phyloP scores from a whole-genome alignment of 2,329 filamentous ascomycete genomes.

The Sporothrix pseudoabietina region DNA sequence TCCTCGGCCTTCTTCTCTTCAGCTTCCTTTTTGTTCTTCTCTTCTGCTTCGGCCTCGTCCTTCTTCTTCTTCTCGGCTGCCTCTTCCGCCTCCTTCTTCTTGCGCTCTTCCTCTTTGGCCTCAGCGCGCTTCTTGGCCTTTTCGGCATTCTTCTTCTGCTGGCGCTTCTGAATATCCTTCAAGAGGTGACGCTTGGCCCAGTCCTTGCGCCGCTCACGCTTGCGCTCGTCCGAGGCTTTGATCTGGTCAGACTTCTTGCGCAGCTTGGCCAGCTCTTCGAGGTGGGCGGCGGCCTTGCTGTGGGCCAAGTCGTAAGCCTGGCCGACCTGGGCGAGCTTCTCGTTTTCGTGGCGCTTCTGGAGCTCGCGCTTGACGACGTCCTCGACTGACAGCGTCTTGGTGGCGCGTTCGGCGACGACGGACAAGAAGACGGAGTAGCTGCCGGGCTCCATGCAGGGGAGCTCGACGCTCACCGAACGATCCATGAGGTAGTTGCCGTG shows the following conservation, averaged over 20 bases:
- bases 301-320: constrained; percentile 71
- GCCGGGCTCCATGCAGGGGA: constrained; percentile 69
- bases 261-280: constrained; percentile 49
- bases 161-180: constrained; percentile 45
- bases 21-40: constrained; percentile 34
- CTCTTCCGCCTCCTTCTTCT: constrained; percentile 34
- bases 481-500: constrained; percentile 62
- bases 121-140: constrained; percentile 45
- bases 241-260: constrained; percentile 54
- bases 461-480: constrained; percentile 75
- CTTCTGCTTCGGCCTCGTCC: constrained; percentile 35
- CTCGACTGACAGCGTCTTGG: constrained; percentile 56
- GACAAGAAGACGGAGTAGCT: constrained; percentile 76
- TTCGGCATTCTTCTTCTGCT: constrained; percentile 48
- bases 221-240: constrained; percentile 49
- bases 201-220: constrained; percentile 46
- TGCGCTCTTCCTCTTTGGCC: constrained; percentile 37
- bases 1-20: constrained; percentile 28
- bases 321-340: constrained; percentile 73
- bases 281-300: constrained; percentile 53
- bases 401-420: constrained; percentile 65
- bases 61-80: constrained; percentile 36
- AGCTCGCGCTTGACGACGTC: constrained; percentile 68
- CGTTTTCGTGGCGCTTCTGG: constrained; percentile 66
- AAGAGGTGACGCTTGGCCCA: constrained; percentile 46